phyloP scores from a whole-genome alignment of 768 basidiomycete genomes.

The Phaeotremella skinneri region DNA sequence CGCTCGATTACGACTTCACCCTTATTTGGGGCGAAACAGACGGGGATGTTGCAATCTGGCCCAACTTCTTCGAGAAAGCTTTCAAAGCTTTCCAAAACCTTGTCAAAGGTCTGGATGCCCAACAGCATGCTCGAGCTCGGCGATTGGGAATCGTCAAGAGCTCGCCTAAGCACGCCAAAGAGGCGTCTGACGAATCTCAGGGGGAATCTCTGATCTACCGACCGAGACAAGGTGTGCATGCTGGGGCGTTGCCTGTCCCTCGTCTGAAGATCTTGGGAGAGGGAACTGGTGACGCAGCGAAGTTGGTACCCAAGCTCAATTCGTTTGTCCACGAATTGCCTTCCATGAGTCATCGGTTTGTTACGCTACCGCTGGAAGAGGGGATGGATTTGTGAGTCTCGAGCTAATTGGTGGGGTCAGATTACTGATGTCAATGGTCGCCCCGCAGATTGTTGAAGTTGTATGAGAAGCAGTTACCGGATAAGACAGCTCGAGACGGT shows the following conservation, averaged over 20 bases:
- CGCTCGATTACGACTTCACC: conserved; percentile 39
- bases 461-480: conserved; percentile 46
- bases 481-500: not conserved
- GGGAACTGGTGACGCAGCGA: conserved; percentile 32
- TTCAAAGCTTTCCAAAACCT: conserved; percentile 31
- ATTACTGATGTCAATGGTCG: not conserved
- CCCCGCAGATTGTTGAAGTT: conserved; percentile 33
- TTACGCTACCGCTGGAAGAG: conserved; percentile 41
- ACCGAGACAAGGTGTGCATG: conserved; percentile 9
- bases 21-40: conserved; percentile 39
- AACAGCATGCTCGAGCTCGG: conserved; percentile 25
- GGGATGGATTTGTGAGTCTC: conserved; percentile 52
- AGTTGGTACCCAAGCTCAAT: conserved; percentile 32
- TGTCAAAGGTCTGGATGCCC: conserved; percentile 30
- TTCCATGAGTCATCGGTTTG: conserved; percentile 41
- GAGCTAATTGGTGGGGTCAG: not conserved
- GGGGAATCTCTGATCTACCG: not conserved
- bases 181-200: not conserved
- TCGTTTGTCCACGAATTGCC: conserved; percentile 31
- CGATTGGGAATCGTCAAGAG: conserved; percentile 16
- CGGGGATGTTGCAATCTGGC: conserved; percentile 35
- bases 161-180: not conserved
- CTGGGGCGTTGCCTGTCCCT: conserved; percentile 26
- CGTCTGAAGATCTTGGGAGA: conserved; percentile 39
- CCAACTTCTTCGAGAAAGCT: conserved; percentile 37